Evolutionary conservation across 352 stramenopile genomes (phyloP), one percentile per base, ranked within the genome.

Genomic region (Bremia lactucae): DNA sequence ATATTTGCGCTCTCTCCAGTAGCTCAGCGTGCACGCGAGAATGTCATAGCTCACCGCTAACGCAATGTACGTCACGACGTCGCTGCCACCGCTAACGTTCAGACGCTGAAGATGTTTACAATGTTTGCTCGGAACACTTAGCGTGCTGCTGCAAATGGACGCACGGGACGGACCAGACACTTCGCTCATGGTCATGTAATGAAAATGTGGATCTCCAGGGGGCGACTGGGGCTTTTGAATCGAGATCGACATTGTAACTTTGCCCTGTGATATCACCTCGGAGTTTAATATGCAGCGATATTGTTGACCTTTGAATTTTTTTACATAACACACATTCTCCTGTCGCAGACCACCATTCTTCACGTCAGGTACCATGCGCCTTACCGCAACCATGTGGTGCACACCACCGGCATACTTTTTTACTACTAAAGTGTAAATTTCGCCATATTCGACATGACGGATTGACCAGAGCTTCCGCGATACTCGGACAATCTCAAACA

Each of bases 171-270:
- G 49, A 18, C 69, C 68, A 2, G 73, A 87, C 7, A 86, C 64
- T 44, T 86, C 72, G 56, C 76, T 84, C 64, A 83, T 76, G 24
- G 76, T 86, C 52, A 87, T 65, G 51, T 88, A 87, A 53, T 88
- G 74, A 39, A 65, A 71, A 41, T 80, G 55, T 15, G 61, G 50
- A 44, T 83, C 66, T 5, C 62, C 67, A 23, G 66, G 56, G 25
- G 72, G 63, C 3, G 62, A 65, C 20, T 55, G 53, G 7, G 74
- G 69, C 44, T 74, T 64, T 53, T 84, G 62, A 26, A 91, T 80
- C 19, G 61, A 63, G 31, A 91, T 69, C 13, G 73, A 68, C 26
- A 73, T 91, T 31, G 75, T 85, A 41, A 86, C 70, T 33, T 83
- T 83, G 22, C 79, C 79, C 20, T 76, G 72, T 23, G 73, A 85